Percentiles rank a stretch among this genome's conserved stretches.
These are phyloP conservation scores for Euphorbia corollata DNA, from an alignment of 441 rosid genomes.

Conservation along the genomic window DNA sequence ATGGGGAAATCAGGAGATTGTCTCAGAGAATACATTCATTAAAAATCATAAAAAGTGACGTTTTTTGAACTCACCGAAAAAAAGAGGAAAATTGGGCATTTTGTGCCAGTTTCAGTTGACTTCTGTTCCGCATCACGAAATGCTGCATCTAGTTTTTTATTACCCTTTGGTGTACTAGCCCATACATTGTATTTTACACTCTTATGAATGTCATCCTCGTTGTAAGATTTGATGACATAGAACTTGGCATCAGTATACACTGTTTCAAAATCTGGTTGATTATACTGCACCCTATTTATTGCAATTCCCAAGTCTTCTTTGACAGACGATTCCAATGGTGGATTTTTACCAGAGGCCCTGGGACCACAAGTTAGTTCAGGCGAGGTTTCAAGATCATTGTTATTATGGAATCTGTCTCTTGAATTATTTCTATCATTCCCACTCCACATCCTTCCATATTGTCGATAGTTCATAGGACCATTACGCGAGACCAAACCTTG, in stretches of 20 bases:
- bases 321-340: conserved; percentile 28
- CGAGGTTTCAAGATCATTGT: conserved; percentile 35
- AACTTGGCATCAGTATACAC: conserved; percentile 61
- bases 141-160: conserved; percentile 89
- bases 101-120: conserved; percentile 37
- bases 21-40: not conserved
- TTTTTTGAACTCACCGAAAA: conserved; percentile 59
- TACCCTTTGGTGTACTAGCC: conserved; percentile 96
- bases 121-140: conserved; percentile 63
- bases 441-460: conserved; percentile 38
- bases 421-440: conserved; percentile 35
- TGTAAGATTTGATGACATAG: conserved; percentile 85
- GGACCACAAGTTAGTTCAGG: conserved; percentile 69
- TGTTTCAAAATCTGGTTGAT: conserved; percentile 59
- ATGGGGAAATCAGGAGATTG: not conserved
- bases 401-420: conserved; percentile 29
- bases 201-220: conserved; percentile 94
- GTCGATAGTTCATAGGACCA: conserved; percentile 31
- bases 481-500: conserved; percentile 30
- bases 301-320: conserved; percentile 31
- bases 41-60: not conserved
- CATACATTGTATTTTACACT: conserved; percentile 86
- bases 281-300: conserved; percentile 46
- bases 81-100: conserved; percentile 75
- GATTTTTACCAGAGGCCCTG: conserved; percentile 36